Base-by-base conservation (phyloP, 2,329 filamentous ascomycete genomes). In the Cercospora sesami region DNA sequence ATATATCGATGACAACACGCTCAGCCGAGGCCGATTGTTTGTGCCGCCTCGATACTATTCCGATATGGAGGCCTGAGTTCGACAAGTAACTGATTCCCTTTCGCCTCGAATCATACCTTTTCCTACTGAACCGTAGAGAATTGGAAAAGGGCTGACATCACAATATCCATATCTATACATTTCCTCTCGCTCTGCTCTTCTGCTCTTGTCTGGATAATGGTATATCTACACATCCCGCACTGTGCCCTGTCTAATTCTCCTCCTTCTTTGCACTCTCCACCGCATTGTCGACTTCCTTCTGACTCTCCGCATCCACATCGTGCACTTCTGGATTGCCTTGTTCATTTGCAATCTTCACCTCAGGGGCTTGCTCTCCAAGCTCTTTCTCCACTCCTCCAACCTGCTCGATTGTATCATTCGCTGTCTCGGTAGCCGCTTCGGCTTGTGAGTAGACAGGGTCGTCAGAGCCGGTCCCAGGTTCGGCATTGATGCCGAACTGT, bases 381-480 rank as follows among this genome's bases (percentile, higher is more conserved):
- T 72, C 70, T 61, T 72, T 60, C 18, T 61, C 68, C 3, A 69
- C 70, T n/a, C 67, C 66, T 42, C 42, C 66, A 9, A 66, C 68
- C 39, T 71, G 69, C 23, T 69, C 69, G n/a, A 69, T 68, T 1
- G 67, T 66, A 16, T 63, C 48, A 31, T 48, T 57, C 10, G 42
- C 8, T 5, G 42, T 14, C 9, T 51, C 10, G 45, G 33, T 48
- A 12, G 42, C 36, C 5, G 42, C 31, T 39, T 51, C 21, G 48
- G 48, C 57, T 55, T 64, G 39, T 7, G 60, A 63, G 28, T 63
- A 63, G 6, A 63, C 60, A 9, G 60, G 60, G 21, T 66, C 67
- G 30, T 48, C 48, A 30, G 28, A 5, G 9, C 45, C 59, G 21
- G 31, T 36, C 4, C 55, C 60, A 36, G 58, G 33, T 5, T 21